Conservation (phyloP, 2,329 filamentous ascomycete genomes). For the Ceratocystis papillata region DNA sequence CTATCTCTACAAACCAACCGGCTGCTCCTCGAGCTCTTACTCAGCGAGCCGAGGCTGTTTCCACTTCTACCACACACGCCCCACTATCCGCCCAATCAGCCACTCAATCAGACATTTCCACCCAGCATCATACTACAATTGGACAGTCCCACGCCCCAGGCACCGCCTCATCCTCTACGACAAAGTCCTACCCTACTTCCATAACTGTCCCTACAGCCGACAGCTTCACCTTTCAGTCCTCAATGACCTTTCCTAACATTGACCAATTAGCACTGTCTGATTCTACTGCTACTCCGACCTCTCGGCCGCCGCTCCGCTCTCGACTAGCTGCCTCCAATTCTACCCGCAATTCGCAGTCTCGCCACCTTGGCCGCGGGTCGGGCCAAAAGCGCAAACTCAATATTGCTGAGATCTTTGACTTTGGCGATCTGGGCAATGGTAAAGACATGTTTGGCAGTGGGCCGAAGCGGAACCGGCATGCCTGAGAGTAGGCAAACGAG, state of each 20-base stretch:
- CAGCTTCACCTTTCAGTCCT: conserved; percentile 59
- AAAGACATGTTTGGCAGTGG: conserved; percentile 47
- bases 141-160: not conserved
- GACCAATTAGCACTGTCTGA: conserved; percentile 52
- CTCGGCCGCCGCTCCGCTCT: conserved; percentile 17
- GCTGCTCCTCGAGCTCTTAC: conserved; percentile 28
- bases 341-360: conserved; percentile 27
- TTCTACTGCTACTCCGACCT: conserved; percentile 30
- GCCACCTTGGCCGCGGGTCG: conserved; percentile 50
- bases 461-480: conserved; percentile 43
- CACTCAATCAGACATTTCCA: conserved; percentile 19
- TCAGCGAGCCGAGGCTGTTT: not conserved
- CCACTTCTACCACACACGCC: not conserved
- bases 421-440: conserved; percentile 50
- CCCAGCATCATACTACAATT: not conserved
- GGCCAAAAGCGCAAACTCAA: conserved; percentile 65
- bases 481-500: conserved; percentile 26
- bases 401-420: conserved; percentile 64
- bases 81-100: conserved; percentile 2
- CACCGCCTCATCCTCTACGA: conserved; percentile 17
- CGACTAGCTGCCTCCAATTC: conserved; percentile 24
- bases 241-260: conserved; percentile 47
- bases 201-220: conserved; percentile 45
- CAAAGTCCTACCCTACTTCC: conserved; percentile 6
- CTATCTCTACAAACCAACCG: conserved; percentile 26